These are phyloP conservation scores for Pythium insidiosum DNA, from an alignment of 352 stramenopile species.

Conservation along the genomic window DNA sequence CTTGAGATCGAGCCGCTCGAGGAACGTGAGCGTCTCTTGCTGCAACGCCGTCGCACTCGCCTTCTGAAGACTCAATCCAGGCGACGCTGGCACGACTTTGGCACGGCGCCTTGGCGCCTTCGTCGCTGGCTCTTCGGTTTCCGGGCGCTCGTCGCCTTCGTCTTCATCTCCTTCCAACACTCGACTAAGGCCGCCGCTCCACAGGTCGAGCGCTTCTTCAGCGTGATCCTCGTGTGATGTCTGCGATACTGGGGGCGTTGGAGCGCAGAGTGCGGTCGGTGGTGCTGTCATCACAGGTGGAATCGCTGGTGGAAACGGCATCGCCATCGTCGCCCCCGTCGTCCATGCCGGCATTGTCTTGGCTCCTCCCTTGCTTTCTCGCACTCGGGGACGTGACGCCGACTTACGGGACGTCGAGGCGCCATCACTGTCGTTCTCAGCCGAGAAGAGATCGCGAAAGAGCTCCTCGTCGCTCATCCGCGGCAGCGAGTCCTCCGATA, in stretches of 20 bases:
- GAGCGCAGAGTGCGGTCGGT: background rate
- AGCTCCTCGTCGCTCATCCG: constrained; percentile 41
- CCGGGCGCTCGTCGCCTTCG: no score
- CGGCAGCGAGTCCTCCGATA: background rate
- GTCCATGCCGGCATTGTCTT: constrained; percentile 8
- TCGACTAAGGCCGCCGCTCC: no score
- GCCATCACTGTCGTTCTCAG: constrained; percentile 23
- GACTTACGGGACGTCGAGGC: background rate
- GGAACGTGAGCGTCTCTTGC: constrained; percentile 39
- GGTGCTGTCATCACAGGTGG: constrained; percentile 1
- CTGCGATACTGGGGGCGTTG: no score
- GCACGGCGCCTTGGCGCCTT: no score
- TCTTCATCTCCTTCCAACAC: no score
- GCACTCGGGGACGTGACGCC: background rate
- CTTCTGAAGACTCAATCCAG: background rate
- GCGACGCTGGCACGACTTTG: background rate
- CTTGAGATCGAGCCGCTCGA: constrained; percentile 59
- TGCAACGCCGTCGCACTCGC: constrained; percentile 11
- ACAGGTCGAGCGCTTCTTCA: no score
- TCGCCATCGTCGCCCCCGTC: constrained; percentile 8
- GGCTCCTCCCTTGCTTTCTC: constrained; percentile 3
- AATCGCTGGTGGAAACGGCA: constrained; percentile 2
- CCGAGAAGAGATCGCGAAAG: constrained; percentile 51
- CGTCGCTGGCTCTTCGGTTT: no score
- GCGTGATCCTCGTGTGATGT: no score